Evolutionary conservation across 495 filamentous ascomycete species (phyloP), one percentile per base, ranked within the genome.

Genomic region (Aspergillus steynii): DNA sequence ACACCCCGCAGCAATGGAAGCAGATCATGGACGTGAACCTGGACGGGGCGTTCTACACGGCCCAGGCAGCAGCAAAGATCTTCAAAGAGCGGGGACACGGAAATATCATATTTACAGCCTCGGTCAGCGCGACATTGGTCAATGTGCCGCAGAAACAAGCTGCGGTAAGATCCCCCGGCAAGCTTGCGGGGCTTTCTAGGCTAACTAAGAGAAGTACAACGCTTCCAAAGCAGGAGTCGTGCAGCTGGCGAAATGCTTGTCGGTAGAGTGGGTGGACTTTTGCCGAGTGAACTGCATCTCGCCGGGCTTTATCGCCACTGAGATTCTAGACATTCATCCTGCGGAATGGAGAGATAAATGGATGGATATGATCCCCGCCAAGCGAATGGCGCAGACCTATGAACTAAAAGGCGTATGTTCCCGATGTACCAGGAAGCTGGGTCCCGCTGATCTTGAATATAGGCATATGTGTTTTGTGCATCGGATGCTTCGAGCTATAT

Each of bases 231-330:
- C 75, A 1, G 75, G 67, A 10, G 68, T 75, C 20, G 61, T 74
- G 48, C 74, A 78, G 34, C 57, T 77, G 28, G 69, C 71, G 37
- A 76, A 74, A 55, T 75, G 61, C 20, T 63, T 78, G 14, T 59
- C 75, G 4, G 72, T 77, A 15, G 75, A 78, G 42, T 78, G 75
- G 75, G 69, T 72, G 9, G 73, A 78, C 29, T 75, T 69, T 31
- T 70, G 64, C 28, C 69, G 79, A 0, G 77, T 79, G 29, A 82
- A 82, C 62, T 76, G 69, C 47, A 72, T 81, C 29, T 77, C 75
- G 1, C 79, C 78, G 0, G 79, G 79, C 1, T 82, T 71, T 62
- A 77, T 80, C 59, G 67, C 71, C 29, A 81, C 78, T 28, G 67
- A 73, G 34, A 77, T 77, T 71, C 53, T 46, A 15, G 42, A 46